A percentile compares a stretch with the other conserved stretches of the same genome.
These are phyloP conservation scores for Vigna angularis DNA, from an alignment of 306 rosid species.

Conservation along the genomic window DNA sequence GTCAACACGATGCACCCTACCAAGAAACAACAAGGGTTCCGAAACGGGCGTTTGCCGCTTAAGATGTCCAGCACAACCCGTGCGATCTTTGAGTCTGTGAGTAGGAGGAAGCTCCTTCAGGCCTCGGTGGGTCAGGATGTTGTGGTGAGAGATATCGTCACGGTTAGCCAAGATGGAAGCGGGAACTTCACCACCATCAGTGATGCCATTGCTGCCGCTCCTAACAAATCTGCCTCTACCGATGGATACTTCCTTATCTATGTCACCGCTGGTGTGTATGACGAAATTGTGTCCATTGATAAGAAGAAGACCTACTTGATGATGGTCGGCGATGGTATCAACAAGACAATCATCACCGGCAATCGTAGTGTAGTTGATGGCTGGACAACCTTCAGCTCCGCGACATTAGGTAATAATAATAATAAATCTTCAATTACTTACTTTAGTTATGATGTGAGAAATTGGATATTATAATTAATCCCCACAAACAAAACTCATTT, in stretches of 20 bases:
- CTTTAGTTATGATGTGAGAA: background rate
- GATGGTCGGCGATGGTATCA: conserved; percentile 90
- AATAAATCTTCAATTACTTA: background rate
- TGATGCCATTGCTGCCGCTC: conserved; percentile 83
- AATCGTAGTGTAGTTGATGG: conserved; percentile 83
- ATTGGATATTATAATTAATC: background rate
- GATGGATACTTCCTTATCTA: conserved; percentile 80
- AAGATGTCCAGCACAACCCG: conserved; percentile 67
- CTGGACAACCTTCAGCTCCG: conserved; percentile 89
- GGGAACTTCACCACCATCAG: conserved; percentile 81
- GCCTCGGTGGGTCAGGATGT: conserved; percentile 43
- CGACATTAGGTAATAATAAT: conserved; percentile 70
- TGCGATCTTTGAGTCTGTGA: conserved; percentile 67
- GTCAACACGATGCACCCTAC: conserved; percentile 36
- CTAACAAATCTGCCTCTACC: conserved; percentile 62
- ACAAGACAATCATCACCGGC: conserved; percentile 79
- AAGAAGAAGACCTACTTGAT: conserved; percentile 74
- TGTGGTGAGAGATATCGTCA: conserved; percentile 63
- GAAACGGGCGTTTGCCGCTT: conserved; percentile 71
- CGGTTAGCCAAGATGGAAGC: conserved; percentile 76
- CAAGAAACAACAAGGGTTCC: conserved; percentile 53
- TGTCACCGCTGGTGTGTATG: conserved; percentile 81
- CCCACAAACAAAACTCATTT: background rate
- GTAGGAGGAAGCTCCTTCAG: conserved; percentile 66
- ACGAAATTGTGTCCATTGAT: conserved; percentile 69